Evolutionary conservation across 1,284 basidiomycete species (phyloP), one percentile per base, ranked within the genome.

Genomic region (Bjerkandera adusta): DNA sequence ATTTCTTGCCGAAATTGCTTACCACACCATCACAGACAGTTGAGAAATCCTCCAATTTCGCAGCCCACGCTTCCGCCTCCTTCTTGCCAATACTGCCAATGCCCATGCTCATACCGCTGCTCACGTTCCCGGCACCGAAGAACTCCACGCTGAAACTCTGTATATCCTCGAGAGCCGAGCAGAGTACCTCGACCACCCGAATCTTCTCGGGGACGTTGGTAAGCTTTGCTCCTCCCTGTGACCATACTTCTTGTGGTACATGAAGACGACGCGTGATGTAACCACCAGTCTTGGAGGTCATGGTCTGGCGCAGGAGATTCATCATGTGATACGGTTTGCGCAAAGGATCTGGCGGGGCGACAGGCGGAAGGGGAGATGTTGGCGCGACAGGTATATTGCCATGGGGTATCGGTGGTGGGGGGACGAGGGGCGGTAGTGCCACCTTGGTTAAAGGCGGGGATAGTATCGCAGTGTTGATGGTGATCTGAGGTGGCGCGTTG

Each of bases 301-400:
- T 94, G 12, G 92, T 93, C 34, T 73, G 76, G 48, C 83, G 76
- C 18, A 97, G 69, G 25, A 92, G 76, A 43, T 77, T 75, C 83
- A 97, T 88, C 71, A 97, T 78, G 63, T 95, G 88, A 65, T 96
- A 97, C 5, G 94, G 92, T 53, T 92, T 86, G 47, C 88, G 77
- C 41, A 89, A 66, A n/a, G 83, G 71, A 56, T 92, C 87, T 4
- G 69, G 66, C 1, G 92, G 92, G 13, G 85, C 75, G 24, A 70
- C 64, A 1, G 79, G 79, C 11, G 88, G 88, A 32, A 89, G 70
- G 4, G 86, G 86, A 4, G 89, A 90, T 35, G 75, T 76, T 6
- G 89, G 87, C 3, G 85, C 86, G 5, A 79, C 81, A 21, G 84
- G 86, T 15, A 88, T 68, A 55, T 75, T 77, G 18, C 68, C 69